A percentile compares a stretch with the other conserved stretches of the same genome.
phyloP scores from a whole-genome alignment of 2,329 filamentous ascomycete species.

The Periconia digitata region DNA sequence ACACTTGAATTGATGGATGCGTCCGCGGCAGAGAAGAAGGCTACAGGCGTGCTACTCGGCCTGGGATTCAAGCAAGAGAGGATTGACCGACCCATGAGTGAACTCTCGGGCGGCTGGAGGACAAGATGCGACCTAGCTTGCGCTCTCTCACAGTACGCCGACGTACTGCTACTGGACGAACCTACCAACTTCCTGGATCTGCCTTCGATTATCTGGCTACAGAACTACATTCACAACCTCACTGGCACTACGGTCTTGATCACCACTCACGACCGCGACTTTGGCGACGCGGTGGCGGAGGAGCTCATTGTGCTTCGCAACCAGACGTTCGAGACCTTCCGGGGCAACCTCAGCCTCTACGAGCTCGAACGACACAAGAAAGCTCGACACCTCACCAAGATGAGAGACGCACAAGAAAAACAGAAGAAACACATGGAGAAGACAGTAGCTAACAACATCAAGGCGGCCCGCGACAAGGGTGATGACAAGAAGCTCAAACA shows the following conservation, averaged over 20 bases:
- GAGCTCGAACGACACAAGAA: constrained; percentile 69
- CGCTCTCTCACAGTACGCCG: constrained; percentile 70
- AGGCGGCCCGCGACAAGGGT: constrained; percentile 72
- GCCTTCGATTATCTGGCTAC: constrained; percentile 81
- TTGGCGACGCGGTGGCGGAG: constrained; percentile 72
- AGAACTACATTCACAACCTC: constrained; percentile 65
- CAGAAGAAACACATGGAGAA: constrained; percentile 80
- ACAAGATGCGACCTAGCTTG: constrained; percentile 48
- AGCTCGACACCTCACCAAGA: constrained; percentile 67
- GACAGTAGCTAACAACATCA: constrained; percentile 73
- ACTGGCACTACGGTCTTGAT: constrained; percentile 68
- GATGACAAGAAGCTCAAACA: constrained; percentile 86
- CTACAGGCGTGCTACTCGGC: constrained; percentile 63
- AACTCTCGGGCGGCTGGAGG: constrained; percentile 68
- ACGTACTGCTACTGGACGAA: constrained; percentile 81
- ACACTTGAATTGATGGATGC: constrained; percentile 64
- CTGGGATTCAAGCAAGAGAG: constrained; percentile 69
- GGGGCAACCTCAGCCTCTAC: constrained; percentile 72
- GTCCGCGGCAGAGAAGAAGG: constrained; percentile 65
- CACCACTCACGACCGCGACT: constrained; percentile 83
- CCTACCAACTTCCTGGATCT: constrained; percentile 87
- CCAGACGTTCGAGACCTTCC: constrained; percentile 71
- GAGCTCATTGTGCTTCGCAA: constrained; percentile 77
- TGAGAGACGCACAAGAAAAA: constrained; percentile 81
- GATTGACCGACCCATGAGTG: constrained; percentile 61